phyloP scores from a whole-genome alignment of 495 filamentous ascomycete genomes.

The Annulohypoxylon stygium region DNA sequence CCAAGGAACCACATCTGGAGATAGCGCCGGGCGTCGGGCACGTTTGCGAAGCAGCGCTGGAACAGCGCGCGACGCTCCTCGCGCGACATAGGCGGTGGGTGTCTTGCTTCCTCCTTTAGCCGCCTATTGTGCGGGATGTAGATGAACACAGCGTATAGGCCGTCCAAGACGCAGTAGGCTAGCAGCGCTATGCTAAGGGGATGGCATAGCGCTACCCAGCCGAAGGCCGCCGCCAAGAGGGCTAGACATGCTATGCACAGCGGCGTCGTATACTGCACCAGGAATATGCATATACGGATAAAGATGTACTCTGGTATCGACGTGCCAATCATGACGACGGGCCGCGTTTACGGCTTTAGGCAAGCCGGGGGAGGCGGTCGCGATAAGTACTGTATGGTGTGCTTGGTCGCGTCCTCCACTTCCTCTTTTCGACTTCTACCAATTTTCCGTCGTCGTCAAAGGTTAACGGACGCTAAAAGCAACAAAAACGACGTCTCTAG shows the following conservation, averaged over 20 bases:
- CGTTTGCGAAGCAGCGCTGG: conserved; percentile 64
- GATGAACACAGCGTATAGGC: conserved; percentile 66
- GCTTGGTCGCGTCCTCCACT: conserved; percentile 14
- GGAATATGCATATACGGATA: conserved; percentile 64
- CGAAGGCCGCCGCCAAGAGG: conserved; percentile 51
- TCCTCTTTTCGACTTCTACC: conserved; percentile 1
- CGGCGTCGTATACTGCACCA: conserved; percentile 66
- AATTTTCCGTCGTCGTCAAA: conserved; percentile 1
- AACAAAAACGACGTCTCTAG: background rate
- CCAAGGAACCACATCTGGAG: conserved; percentile 73
- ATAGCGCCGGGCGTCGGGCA: conserved; percentile 68
- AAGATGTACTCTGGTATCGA: conserved; percentile 55
- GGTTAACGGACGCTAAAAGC: background rate
- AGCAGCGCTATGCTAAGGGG: conserved; percentile 47
- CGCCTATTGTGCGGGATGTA: conserved; percentile 66
- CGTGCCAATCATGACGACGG: conserved; percentile 53
- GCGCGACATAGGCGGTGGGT: conserved; percentile 63
- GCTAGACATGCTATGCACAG: conserved; percentile 62
- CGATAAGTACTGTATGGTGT: conserved; percentile 26
- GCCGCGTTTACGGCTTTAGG: conserved; percentile 41
- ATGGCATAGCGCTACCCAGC: conserved; percentile 42
- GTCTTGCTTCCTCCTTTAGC: conserved; percentile 63
- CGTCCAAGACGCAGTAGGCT: conserved; percentile 60
- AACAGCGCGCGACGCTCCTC: conserved; percentile 65
- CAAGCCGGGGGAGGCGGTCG: conserved; percentile 23